These are phyloP conservation scores for Xerophyta viscosa DNA, from an alignment of 106 monocot species.

Conservation along the genomic window DNA sequence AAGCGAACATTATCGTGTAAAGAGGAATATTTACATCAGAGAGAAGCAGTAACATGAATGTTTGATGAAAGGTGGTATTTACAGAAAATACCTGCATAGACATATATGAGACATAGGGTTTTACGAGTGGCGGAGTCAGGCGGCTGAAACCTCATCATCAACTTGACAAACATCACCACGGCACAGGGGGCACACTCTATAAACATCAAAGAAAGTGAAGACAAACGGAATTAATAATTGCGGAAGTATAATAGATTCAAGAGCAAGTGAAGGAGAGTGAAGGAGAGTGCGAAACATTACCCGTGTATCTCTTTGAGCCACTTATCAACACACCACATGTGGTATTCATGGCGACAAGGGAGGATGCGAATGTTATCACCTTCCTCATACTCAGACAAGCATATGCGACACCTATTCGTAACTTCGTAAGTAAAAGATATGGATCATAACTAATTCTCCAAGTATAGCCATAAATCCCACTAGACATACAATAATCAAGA, in stretches of 20 bases:
- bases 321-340: conserved; percentile 69
- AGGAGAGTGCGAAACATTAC: conserved; percentile 36
- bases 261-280: too few species aligned
- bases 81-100: too few species aligned
- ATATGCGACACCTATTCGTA: conserved; percentile 62
- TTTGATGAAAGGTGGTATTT: too few species aligned
- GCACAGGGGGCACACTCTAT: conserved; percentile 77
- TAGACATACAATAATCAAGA: too few species aligned
- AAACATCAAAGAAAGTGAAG: conserved; percentile 1
- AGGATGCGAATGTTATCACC: conserved; percentile 62
- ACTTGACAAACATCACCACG: conserved; percentile 48
- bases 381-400: conserved; percentile 73
- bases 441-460: too few species aligned
- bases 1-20: too few species aligned
- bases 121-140: too few species aligned
- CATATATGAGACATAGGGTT: too few species aligned
- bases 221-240: background rate
- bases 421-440: background rate
- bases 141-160: background rate
- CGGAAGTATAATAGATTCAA: too few species aligned
- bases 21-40: too few species aligned
- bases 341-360: conserved; percentile 76
- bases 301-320: conserved; percentile 90
- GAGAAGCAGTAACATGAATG: too few species aligned
- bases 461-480: background rate